These are phyloP conservation scores for Pelargonium citronellum DNA, from an alignment of 441 rosid species.

Conservation along the genomic window DNA sequence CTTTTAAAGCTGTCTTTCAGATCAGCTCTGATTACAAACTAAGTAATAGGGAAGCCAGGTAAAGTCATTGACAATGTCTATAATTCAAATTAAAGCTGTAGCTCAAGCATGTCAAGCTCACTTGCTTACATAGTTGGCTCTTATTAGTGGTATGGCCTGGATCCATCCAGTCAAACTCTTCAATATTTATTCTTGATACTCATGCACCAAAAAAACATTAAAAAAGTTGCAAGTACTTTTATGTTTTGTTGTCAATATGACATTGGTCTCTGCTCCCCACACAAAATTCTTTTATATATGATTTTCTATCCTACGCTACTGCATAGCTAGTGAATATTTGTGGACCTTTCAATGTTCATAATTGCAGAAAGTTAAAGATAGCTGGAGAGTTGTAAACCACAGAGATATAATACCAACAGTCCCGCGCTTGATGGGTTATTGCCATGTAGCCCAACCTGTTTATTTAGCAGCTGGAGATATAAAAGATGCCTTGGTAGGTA, in stretches of 20 bases:
- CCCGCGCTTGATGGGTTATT: slow-evolving; percentile 93
- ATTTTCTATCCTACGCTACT: not conserved
- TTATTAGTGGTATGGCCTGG: no score
- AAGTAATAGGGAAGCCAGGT: no score
- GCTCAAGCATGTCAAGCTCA: no score
- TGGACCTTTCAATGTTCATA: slow-evolving; percentile 14
- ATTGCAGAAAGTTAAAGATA: slow-evolving; percentile 79
- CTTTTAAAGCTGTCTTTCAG: no score
- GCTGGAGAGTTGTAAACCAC: slow-evolving; percentile 93
- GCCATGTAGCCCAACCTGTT: slow-evolving; percentile 90
- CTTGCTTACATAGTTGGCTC: no score
- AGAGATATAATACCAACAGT: slow-evolving; percentile 95
- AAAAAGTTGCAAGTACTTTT: no score
- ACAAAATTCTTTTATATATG: not conserved
- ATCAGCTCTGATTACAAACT: no score
- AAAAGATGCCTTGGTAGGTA: slow-evolving; percentile 53
- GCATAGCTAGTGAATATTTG: slow-evolving; percentile 12
- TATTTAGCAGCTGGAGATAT: slow-evolving; percentile 70
- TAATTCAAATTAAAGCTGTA: no score
- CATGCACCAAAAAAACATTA: no score
- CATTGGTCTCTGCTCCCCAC: not conserved
- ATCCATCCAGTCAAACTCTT: no score
- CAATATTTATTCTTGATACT: no score
- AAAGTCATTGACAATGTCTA: no score
- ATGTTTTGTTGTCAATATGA: not conserved